These are phyloP conservation scores for Phaeosphaeriaceae sp. DNA, from an alignment of 2,329 filamentous ascomycete species.

Conservation along the genomic window DNA sequence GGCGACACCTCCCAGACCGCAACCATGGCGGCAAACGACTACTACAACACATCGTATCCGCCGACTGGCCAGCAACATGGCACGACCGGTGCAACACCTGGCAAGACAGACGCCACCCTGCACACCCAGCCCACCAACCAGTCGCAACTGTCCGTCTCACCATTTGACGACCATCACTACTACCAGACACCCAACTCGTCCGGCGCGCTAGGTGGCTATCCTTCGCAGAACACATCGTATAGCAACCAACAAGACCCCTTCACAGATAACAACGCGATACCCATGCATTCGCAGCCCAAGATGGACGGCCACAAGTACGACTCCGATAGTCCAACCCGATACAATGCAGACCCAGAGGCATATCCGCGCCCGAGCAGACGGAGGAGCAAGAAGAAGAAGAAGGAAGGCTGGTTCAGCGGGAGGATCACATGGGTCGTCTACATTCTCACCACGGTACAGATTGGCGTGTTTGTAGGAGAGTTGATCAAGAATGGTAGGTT, in stretches of 20 bases:
- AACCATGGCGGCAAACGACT: constrained; percentile 62
- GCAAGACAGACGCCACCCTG: constrained; percentile 52
- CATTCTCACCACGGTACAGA: constrained; percentile 75
- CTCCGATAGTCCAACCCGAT: constrained; percentile 40
- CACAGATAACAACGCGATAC: constrained; percentile 57
- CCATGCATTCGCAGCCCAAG: constrained; percentile 51
- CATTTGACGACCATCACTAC: constrained; percentile 54
- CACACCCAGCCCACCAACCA: constrained; percentile 37
- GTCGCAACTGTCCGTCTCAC: constrained; percentile 34
- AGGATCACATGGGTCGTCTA: constrained; percentile 83
- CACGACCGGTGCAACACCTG: constrained; percentile 10
- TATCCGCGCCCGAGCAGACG: constrained; percentile 30
- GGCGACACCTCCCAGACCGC: not conserved
- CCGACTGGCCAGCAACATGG: constrained; percentile 26
- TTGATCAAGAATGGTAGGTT: constrained; percentile 85
- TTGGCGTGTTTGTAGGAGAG: constrained; percentile 88
- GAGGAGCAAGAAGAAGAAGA: constrained; percentile 50
- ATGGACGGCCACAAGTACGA: constrained; percentile 30
- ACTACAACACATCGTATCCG: constrained; percentile 61
- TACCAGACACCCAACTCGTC: constrained; percentile 35
- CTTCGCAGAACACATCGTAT: constrained; percentile 60
- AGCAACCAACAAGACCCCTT: constrained; percentile 63
- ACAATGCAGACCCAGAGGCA: constrained; percentile 51
- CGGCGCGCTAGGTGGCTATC: constrained; percentile 63
- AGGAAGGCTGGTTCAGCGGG: constrained; percentile 63